A percentile compares a stretch with the other conserved stretches of the same genome.
Conservation (phyloP, 2,329 filamentous ascomycete species). For the Fusarium globosum region DNA sequence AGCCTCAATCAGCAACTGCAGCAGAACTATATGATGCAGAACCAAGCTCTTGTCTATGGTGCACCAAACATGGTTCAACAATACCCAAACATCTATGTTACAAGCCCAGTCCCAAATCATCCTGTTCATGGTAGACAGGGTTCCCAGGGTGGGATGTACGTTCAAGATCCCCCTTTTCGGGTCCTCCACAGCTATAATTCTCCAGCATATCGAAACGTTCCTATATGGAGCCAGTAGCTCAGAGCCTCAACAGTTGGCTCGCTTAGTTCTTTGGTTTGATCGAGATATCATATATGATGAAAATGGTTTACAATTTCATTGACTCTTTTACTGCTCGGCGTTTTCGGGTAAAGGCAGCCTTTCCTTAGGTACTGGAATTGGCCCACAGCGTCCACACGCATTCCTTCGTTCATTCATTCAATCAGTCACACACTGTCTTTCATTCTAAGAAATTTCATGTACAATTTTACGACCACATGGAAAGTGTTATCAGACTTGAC, state of each 20-base stretch:
- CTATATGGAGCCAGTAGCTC: conserved; percentile 63
- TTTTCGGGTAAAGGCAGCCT: conserved; percentile 35
- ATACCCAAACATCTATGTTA: conserved; percentile 34
- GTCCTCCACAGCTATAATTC: conserved; percentile 70
- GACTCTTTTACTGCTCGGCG: conserved; percentile 18
- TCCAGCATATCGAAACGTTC: conserved; percentile 64
- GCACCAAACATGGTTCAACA: conserved; percentile 36
- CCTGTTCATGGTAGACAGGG: conserved; percentile 19
- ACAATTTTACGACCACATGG: conserved; percentile 6
- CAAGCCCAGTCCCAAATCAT: conserved; percentile 15
- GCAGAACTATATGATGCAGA: conserved; percentile 37
- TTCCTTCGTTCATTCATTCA: background rate
- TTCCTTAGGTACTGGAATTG: conserved; percentile 19
- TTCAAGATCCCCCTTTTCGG: conserved; percentile 57
- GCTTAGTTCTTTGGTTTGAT: conserved; percentile 13
- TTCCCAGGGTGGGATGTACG: conserved; percentile 30
- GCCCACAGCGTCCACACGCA: conserved; percentile 40
- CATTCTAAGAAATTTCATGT: conserved; percentile 24
- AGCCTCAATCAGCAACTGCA: conserved; percentile 35
- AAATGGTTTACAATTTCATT: conserved; percentile 18
- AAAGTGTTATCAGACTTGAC: conserved; percentile 17
- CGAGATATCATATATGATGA: conserved; percentile 37
- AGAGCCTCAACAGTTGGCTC: conserved; percentile 1
- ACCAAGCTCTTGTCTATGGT: conserved; percentile 32
- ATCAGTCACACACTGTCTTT: conserved; percentile 22